Evolutionary conservation across 2,329 filamentous ascomycete species (phyloP), one percentile per base, ranked within the genome.

Genomic region (Penicillium griseofulvum): DNA sequence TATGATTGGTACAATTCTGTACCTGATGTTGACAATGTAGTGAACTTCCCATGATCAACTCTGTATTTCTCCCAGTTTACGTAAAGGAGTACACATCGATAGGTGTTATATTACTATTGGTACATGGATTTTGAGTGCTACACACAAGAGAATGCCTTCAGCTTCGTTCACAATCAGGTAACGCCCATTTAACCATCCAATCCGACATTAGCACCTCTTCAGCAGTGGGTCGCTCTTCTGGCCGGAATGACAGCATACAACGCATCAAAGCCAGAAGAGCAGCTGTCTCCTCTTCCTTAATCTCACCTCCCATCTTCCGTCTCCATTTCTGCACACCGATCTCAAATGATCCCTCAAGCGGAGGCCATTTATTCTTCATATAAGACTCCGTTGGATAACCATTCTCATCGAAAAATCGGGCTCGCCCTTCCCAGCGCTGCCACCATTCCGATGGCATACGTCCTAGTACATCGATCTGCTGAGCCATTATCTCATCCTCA

Each of bases 171-270:
- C 41, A 58, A 41, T 65, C 58, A 43, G 65, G 65, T 34, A 67
- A 55, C n/a, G 44, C 67, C 71, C 70, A 74, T 36, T 68, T 72
- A 0, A 63, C 57, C 64, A 74, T 72, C 70, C 70, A 74, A 28
- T 72, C 65, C 0, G 68, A 74, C 49, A 49, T 47, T 12, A 74
- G 52, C 2, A 74, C 65, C 39, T 69, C 61, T 11, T 69, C 57
- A 17, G 60, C 64, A 17, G 67, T 68, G 19, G 60, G 59, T 48
- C 71, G 61, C 9, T 70, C 61, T 49, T 68, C 64, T 0, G 67
- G 67, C 12, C 57, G 55, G 24, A 69, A 71, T 34, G 33, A 47
- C 19, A 74, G 53, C 69, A 73, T 74, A 8, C 55, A 52, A 3
- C 64, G 63, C 56, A 74, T 68, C 54, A 74, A 49, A n/a, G 67